phyloP scores from a whole-genome alignment of 164 flowering plant species.

The Akebia trifoliata region DNA sequence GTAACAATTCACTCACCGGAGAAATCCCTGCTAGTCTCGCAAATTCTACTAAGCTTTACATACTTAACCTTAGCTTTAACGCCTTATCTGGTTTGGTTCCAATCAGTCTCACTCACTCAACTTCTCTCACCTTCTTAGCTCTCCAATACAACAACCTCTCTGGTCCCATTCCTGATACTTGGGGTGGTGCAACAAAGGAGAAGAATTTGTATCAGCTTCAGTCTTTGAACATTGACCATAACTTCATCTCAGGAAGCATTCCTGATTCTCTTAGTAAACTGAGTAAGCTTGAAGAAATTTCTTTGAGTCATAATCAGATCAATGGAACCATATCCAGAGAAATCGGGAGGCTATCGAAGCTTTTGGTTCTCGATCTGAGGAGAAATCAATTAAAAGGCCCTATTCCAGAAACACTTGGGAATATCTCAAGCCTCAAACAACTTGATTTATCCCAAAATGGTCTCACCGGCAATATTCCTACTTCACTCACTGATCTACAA shows the following conservation, averaged over 20 bases:
- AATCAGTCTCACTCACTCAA: constrained; percentile 31
- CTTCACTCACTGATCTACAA: constrained; percentile 41
- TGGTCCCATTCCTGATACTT: constrained; percentile 61
- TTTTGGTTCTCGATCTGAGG: constrained; percentile 43
- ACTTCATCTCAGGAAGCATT: constrained; percentile 45
- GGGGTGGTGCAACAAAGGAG: constrained; percentile 36
- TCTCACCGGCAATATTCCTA: constrained; percentile 62
- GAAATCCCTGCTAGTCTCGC: constrained; percentile 53
- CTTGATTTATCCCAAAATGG: constrained; percentile 63
- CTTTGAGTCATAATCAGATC: constrained; percentile 48
- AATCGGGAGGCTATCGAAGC: constrained; percentile 43
- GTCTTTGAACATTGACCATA: constrained; percentile 50
- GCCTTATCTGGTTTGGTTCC: constrained; percentile 62
- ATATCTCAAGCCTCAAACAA: constrained; percentile 39
- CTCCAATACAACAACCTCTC: constrained; percentile 80
- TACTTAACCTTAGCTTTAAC: constrained; percentile 79
- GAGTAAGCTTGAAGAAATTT: constrained; percentile 42
- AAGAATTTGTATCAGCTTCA: constrained; percentile 34
- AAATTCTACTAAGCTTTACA: constrained; percentile 49
- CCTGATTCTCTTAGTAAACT: constrained; percentile 50
- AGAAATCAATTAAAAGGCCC: constrained; percentile 45
- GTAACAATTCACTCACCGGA: constrained; percentile 68
- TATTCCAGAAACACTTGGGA: constrained; percentile 53
- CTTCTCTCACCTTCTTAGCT: constrained; percentile 57
- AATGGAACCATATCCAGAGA: constrained; percentile 54